Conservation (phyloP, 2,329 filamentous ascomycete genomes). For the Colletotrichum salicis region DNA sequence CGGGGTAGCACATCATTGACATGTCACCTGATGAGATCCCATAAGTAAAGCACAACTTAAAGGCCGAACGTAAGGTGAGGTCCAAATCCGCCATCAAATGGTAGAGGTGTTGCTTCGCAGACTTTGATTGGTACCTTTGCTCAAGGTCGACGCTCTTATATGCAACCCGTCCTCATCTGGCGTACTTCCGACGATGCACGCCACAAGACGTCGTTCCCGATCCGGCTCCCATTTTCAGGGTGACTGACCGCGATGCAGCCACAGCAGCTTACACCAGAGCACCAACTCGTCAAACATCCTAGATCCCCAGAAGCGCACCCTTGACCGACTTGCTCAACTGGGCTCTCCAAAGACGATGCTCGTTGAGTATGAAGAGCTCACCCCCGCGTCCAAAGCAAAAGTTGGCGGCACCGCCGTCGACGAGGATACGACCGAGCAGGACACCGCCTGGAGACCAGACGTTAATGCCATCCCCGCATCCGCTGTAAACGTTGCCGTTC, state of each 20-base stretch:
- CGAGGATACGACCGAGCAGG: background rate
- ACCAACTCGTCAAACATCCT: background rate
- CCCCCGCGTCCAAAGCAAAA: constrained; percentile 58
- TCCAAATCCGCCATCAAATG: background rate
- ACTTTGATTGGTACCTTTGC: background rate
- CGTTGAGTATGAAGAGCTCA: constrained; percentile 58
- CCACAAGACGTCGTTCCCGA: background rate
- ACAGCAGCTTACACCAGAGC: background rate
- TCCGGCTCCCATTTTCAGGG: background rate
- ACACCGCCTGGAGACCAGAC: background rate
- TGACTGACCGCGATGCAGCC: background rate
- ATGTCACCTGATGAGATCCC: background rate
- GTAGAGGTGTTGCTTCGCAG: background rate
- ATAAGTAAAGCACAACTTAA: background rate
- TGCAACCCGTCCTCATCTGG: background rate
- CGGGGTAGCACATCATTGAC: background rate
- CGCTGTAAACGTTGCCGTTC: background rate
- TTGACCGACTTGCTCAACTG: constrained; percentile 43
- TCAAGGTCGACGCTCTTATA: background rate
- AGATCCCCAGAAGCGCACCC: constrained; percentile 23
- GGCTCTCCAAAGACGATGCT: constrained; percentile 53
- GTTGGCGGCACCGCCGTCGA: constrained; percentile 49
- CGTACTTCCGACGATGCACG: background rate
- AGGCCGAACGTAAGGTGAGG: no score
- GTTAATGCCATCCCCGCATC: background rate